A percentile compares a stretch with the other conserved stretches of the same genome.
These are phyloP conservation scores for Lactarius trivialis DNA, from an alignment of 768 basidiomycete genomes.

Conservation along the genomic window DNA sequence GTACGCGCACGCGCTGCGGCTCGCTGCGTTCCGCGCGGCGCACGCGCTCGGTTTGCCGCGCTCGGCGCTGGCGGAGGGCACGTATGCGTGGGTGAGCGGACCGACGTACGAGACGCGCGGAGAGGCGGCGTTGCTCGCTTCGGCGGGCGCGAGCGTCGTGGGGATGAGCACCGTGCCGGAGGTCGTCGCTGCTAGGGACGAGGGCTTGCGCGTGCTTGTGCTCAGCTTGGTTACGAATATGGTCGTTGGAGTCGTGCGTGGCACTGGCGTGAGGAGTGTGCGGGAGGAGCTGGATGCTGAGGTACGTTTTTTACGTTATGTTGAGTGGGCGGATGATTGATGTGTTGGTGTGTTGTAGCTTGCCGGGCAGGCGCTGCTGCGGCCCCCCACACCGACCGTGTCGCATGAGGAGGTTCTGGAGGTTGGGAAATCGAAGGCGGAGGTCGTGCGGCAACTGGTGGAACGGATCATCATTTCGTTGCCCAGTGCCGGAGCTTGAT, in stretches of 20 bases:
- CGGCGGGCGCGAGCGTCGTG: slow-evolving; percentile 80
- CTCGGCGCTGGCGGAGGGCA: slow-evolving; percentile 66
- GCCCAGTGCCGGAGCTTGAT: neutral
- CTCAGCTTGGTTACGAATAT: slow-evolving; percentile 82
- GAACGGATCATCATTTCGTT: slow-evolving; percentile 45
- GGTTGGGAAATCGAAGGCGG: slow-evolving; percentile 59
- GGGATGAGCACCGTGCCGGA: slow-evolving; percentile 94
- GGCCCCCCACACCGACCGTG: slow-evolving; percentile 42
- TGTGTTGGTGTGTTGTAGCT: slow-evolving; percentile 37
- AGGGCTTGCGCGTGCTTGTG: slow-evolving; percentile 68
- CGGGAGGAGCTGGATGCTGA: slow-evolving; percentile 40
- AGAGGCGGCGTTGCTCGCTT: slow-evolving; percentile 71
- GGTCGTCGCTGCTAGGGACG: slow-evolving; percentile 73
- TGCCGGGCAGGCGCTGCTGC: slow-evolving; percentile 45
- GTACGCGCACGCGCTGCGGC: slow-evolving; percentile 67
- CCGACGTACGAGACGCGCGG: slow-evolving; percentile 89
- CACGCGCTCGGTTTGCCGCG: slow-evolving; percentile 48
- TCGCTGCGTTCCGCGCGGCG: slow-evolving; percentile 65
- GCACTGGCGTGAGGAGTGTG: slow-evolving; percentile 36
- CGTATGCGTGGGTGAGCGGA: slow-evolving; percentile 86
- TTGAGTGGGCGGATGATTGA: neutral
- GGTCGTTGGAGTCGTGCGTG: slow-evolving; percentile 57
- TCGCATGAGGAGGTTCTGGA: slow-evolving; percentile 76
- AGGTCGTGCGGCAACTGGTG: slow-evolving; percentile 66
- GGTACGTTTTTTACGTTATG: slow-evolving; percentile 35